Evolutionary conservation across 73 alveolate genomes (phyloP).

Genomic region (Paramecium sonneborni): DNA sequence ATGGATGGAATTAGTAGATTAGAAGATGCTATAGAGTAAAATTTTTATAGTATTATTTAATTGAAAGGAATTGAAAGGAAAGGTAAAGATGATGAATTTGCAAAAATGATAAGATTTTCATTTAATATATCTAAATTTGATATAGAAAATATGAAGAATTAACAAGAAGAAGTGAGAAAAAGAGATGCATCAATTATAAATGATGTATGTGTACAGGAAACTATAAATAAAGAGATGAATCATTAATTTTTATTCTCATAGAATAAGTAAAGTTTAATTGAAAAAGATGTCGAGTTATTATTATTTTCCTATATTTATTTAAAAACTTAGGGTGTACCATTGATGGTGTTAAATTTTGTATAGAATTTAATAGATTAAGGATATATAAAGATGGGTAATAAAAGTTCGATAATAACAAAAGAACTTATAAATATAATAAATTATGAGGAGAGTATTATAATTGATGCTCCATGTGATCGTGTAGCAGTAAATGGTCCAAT

Average conservation of each 20-base stretch:
- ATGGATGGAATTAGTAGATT: slow-evolving; percentile 15
- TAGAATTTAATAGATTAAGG: neutral
- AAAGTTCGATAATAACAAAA: slow-evolving; percentile 43
- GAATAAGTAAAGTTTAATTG: slow-evolving; percentile 8
- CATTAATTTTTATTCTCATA: slow-evolving; percentile 47
- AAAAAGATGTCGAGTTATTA: neutral
- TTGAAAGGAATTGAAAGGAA: slow-evolving; percentile 40
- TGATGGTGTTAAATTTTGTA: neutral
- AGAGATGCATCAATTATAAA: neutral
- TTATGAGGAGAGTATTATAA: slow-evolving; percentile 35
- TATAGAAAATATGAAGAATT: neutral
- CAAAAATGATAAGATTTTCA: slow-evolving; percentile 25
- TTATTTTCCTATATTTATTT: neutral
- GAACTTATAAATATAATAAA: slow-evolving; percentile 23
- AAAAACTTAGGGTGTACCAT: slow-evolving; percentile 24
- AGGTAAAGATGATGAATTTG: slow-evolving; percentile 52
- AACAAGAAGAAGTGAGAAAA: neutral
- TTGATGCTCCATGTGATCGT: slow-evolving; percentile 57
- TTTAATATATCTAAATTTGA: slow-evolving; percentile 33
- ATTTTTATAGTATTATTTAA: neutral
- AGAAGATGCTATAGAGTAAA: slow-evolving; percentile 39
- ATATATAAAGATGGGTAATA: slow-evolving; percentile 33
- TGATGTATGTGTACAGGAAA: slow-evolving; percentile 12
- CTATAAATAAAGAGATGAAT: slow-evolving; percentile 20
- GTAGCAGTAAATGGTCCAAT: slow-evolving; percentile 61